Conservation (phyloP, 2,329 filamentous ascomycete genomes). For the Xylaria sp. region DNA sequence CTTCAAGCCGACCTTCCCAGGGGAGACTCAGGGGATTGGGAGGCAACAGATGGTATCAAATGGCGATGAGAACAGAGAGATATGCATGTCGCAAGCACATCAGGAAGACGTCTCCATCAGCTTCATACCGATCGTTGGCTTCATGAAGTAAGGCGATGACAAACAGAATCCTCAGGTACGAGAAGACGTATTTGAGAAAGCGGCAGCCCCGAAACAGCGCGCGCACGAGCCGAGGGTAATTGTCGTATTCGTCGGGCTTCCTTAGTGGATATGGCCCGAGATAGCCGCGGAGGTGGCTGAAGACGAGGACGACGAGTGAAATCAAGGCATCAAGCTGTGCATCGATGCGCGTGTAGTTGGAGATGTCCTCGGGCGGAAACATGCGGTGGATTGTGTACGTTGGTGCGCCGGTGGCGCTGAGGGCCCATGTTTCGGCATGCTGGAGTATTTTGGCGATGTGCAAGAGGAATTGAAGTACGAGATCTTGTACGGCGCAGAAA, state of each 20-base stretch:
- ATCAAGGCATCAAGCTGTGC: slow-evolving; percentile 14
- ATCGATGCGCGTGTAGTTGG: slow-evolving; percentile 18
- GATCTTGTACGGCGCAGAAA: slow-evolving; percentile 18
- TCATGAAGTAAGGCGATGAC: not conserved
- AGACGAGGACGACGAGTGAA: slow-evolving; percentile 16
- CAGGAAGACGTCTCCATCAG: slow-evolving; percentile 11
- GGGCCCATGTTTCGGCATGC: slow-evolving; percentile 27
- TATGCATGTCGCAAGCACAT: not conserved
- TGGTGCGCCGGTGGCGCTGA: slow-evolving; percentile 12
- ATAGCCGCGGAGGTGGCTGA: slow-evolving; percentile 13
- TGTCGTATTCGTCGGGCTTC: not conserved
- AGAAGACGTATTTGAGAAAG: slow-evolving; percentile 16
- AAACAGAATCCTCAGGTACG: slow-evolving; percentile 22
- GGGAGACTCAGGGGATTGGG: not conserved
- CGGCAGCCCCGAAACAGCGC: slow-evolving; percentile 1
- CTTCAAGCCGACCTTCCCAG: not conserved
- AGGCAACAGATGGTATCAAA: slow-evolving; percentile 14
- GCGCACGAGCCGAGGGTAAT: not conserved
- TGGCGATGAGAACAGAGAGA: slow-evolving; percentile 1
- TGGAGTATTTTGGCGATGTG: slow-evolving; percentile 20
- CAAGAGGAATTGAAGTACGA: slow-evolving; percentile 20
- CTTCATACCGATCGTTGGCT: slow-evolving; percentile 9
- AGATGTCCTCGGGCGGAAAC: slow-evolving; percentile 28
- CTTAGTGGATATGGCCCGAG: slow-evolving; percentile 11
- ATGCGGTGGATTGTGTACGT: slow-evolving; percentile 26